These are phyloP conservation scores for Aspergillus baeticus DNA, from an alignment of 495 filamentous ascomycete species.

Conservation along the genomic window DNA sequence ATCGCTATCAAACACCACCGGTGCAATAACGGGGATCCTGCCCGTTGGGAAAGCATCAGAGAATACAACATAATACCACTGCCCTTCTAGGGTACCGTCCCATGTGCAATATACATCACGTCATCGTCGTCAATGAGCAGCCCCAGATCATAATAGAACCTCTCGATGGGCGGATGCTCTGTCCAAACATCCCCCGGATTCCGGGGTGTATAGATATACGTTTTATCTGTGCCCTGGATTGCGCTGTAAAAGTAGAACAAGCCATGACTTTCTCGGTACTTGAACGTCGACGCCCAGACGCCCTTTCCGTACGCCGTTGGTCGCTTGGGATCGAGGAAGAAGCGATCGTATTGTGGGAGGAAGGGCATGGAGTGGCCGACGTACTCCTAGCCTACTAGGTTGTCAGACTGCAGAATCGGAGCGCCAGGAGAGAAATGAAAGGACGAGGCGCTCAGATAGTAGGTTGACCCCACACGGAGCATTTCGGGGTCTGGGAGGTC, in stretches of 20 bases:
- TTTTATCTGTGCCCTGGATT: conserved; percentile 39
- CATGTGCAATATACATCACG: conserved; percentile 57
- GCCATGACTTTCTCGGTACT: conserved; percentile 44
- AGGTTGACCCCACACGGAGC: conserved; percentile 43
- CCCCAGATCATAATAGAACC: conserved; percentile 60
- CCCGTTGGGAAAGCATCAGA: no score
- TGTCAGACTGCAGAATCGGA: conserved; percentile 53
- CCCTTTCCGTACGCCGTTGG: conserved; percentile 48
- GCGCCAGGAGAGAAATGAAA: conserved; percentile 60
- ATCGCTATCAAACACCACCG: no score
- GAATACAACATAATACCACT: no score
- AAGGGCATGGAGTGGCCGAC: conserved; percentile 53
- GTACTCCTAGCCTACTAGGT: conserved; percentile 57
- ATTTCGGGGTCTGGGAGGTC: conserved; percentile 46
- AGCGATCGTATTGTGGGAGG: conserved; percentile 46
- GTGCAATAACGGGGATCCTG: no score
- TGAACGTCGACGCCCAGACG: conserved; percentile 54
- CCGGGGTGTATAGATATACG: conserved; percentile 51
- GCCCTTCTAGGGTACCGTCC: no score
- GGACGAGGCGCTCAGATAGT: conserved; percentile 57
- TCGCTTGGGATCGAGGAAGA: conserved; percentile 41
- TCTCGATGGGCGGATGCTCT: conserved; percentile 26
- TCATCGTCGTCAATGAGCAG: conserved; percentile 55
- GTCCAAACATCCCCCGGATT: conserved; percentile 41
- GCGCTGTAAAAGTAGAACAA: conserved; percentile 60